Percentiles rank a stretch among this genome's conserved stretches.
Conservation (phyloP, 768 basidiomycete genomes). For the Tulasnella calospora region DNA sequence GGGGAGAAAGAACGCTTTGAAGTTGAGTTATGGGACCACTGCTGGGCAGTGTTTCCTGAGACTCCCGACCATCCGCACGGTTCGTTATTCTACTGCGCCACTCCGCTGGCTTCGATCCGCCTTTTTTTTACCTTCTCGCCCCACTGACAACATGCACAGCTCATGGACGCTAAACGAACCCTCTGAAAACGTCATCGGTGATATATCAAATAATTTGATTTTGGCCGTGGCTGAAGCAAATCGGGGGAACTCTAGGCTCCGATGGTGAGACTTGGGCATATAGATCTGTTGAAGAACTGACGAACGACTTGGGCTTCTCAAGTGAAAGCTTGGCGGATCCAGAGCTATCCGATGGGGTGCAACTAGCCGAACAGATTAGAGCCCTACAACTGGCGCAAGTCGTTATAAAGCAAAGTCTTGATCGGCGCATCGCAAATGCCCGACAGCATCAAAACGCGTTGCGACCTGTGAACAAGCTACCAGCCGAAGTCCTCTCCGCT, state of each 20-base stretch:
- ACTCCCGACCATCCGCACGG: neutral
- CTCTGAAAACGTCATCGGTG: neutral
- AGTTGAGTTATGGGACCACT: neutral
- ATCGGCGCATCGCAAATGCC: neutral
- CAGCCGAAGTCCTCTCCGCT: neutral
- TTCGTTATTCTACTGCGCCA: neutral
- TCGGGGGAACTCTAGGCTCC: neutral
- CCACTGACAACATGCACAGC: neutral
- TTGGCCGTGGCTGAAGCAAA: neutral
- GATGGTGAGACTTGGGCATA: neutral
- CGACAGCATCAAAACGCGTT: neutral
- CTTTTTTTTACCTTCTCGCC: neutral
- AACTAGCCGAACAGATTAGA: neutral
- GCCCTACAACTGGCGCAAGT: neutral
- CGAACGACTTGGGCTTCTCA: neutral
- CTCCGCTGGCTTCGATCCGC: neutral
- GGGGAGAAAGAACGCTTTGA: neutral
- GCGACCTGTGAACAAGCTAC: neutral
- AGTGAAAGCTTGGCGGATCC: neutral
- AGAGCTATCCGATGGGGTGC: neutral
- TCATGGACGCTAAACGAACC: neutral
- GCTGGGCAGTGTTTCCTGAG: neutral
- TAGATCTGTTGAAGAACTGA: neutral
- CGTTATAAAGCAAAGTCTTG: neutral
- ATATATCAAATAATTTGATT: neutral